These are phyloP conservation scores for Fusarium sp. DNA, from an alignment of 2,329 filamentous ascomycete genomes.

Conservation along the genomic window DNA sequence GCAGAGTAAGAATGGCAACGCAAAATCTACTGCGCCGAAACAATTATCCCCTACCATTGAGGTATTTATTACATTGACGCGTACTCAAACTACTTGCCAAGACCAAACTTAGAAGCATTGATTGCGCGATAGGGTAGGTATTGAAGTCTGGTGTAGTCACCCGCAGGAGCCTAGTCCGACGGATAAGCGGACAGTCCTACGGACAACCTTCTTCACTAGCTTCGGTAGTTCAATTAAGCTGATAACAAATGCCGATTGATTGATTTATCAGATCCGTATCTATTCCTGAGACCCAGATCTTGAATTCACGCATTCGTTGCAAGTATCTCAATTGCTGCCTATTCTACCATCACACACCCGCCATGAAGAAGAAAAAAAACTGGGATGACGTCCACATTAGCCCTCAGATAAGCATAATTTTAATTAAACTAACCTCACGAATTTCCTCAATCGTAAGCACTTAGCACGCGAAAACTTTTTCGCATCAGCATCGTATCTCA, in stretches of 20 bases:
- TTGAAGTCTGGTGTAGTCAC: background rate
- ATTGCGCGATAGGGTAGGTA: background rate
- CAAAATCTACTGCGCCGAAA: background rate
- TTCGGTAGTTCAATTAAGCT: background rate
- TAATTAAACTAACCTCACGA: fast-evolving
- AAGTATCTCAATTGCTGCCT: too few relatives aligned
- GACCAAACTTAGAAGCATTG: background rate
- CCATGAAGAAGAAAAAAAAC: too few relatives aligned
- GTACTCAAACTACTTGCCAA: background rate
- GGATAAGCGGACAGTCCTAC: background rate
- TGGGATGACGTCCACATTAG: background rate
- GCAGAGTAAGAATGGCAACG: background rate
- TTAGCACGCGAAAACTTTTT: background rate
- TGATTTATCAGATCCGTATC: background rate
- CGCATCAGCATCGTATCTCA: background rate
- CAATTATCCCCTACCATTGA: background rate
- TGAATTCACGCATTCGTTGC: background rate
- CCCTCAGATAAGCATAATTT: background rate
- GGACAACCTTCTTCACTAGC: background rate
- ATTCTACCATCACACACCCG: too few relatives aligned
- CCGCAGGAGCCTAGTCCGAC: background rate
- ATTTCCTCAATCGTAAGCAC: background rate
- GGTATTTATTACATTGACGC: background rate
- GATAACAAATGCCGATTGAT: background rate
- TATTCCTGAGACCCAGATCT: background rate